phyloP scores from a whole-genome alignment of 805 yeast species.

The Komagataella kurtzmanii region DNA sequence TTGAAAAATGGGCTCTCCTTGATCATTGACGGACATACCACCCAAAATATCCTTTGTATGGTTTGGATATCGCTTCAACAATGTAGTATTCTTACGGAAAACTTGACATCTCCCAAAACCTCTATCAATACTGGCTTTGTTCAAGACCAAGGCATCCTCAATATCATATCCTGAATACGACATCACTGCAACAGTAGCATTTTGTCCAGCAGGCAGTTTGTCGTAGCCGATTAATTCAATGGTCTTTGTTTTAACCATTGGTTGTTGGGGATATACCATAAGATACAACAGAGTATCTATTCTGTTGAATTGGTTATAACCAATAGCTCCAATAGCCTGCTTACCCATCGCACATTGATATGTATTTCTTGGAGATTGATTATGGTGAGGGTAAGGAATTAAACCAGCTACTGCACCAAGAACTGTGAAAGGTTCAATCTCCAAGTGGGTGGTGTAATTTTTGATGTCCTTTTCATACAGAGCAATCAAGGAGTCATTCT shows the following conservation, averaged over 20 bases:
- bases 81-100: conserved; percentile 80
- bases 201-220: conserved; percentile 96
- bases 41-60: conserved; percentile 85
- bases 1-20: conserved; percentile 71
- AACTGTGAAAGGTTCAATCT: conserved; percentile 89
- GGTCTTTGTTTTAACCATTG: conserved; percentile 96
- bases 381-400: conserved; percentile 87
- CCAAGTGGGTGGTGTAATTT: conserved; percentile 67
- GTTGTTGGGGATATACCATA: conserved; percentile 99
- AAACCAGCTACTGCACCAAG: conserved; percentile 89
- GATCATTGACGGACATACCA: conserved; percentile 81
- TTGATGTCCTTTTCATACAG: conserved; percentile 61
- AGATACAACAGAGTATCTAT: conserved; percentile 87
- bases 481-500: conserved; percentile 88
- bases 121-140: conserved; percentile 86
- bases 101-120: conserved; percentile 98
- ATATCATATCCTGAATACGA: conserved; percentile 98
- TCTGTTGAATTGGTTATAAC: conserved; percentile 90
- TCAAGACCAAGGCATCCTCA: conserved; percentile 93
- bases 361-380: conserved; percentile 86
- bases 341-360: conserved; percentile 96
- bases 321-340: conserved; percentile 99
- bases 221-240: conserved; percentile 93
- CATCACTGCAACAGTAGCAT: conserved; percentile 98
- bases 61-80: conserved; percentile 83